These are phyloP conservation scores for Aspergillus sp. DNA, from an alignment of 2,329 filamentous ascomycete genomes.

Conservation along the genomic window DNA sequence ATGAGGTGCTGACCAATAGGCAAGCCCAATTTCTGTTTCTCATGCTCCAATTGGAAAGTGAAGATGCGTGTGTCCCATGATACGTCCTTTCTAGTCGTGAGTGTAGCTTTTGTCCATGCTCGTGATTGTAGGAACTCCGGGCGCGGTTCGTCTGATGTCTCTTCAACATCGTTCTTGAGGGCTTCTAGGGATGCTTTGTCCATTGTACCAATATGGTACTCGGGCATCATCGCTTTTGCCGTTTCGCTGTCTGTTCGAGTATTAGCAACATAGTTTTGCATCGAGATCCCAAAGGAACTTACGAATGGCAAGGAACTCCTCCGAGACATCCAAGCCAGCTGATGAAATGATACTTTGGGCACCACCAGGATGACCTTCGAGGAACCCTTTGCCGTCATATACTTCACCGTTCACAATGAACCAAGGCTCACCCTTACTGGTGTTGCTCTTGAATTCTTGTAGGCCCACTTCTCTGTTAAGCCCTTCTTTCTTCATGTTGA, in stretches of 20 bases:
- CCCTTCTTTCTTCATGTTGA: conserved; percentile 71
- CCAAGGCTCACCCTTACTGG: conserved; percentile 65
- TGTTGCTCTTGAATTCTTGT: conserved; percentile 67
- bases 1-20: conserved; percentile 84
- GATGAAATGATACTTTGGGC: conserved; percentile 77
- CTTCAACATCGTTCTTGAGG: conserved; percentile 46
- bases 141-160: conserved; percentile 43
- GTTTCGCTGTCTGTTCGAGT: conserved; percentile 74
- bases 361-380: conserved; percentile 80
- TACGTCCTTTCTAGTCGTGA: conserved; percentile 63
- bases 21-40: conserved; percentile 65
- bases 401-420: conserved; percentile 86
- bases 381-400: conserved; percentile 76
- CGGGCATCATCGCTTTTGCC: conserved; percentile 82
- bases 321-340: conserved; percentile 75
- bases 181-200: conserved; percentile 54
- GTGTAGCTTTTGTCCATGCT: conserved; percentile 66
- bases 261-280: conserved; percentile 19
- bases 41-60: conserved; percentile 70
- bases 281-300: conserved; percentile 37
- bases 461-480: conserved; percentile 61
- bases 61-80: conserved; percentile 80
- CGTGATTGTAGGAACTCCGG: conserved; percentile 67
- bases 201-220: conserved; percentile 78
- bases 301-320: conserved; percentile 92